Base-by-base conservation (phyloP, 2,329 filamentous ascomycete species). In the Dactylellina leptospora region DNA sequence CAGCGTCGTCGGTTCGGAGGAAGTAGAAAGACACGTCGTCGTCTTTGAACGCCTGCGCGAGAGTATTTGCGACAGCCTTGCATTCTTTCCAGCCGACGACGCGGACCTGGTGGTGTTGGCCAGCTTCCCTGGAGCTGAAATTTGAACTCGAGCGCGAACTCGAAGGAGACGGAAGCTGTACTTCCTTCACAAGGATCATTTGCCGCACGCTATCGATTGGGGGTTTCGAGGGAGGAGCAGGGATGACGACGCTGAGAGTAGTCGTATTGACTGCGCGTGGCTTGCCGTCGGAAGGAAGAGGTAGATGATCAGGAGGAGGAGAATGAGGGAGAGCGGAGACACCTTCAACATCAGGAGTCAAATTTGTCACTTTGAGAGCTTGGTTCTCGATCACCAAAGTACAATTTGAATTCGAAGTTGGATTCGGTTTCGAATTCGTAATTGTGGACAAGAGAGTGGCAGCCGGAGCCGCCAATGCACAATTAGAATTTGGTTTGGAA, bases 11-110 rank as follows among this genome's bases (percentile, higher is more conserved):
- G 47, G 87, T 86, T 77, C 90, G 86, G 76, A 93, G 83, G 77
- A 92, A 87, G 81, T 93, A 95, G 79, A 85, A 84, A 73, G 88
- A 87, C 74, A 92, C 85, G 68, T 90, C 86, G 79, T 95, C 91
- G 72, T 87, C 83, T 66, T 85, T 87, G 81, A 96, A 95, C 74
- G 91, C 88, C 78, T 91, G 87, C 48, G 91, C 88, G 75, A 96
- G 85, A 77, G 88, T 88, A 33, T 85, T 82, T 23, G 88, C 90
- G 28, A 90, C 90, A 78, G 87, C 85, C 78, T 87, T 87, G 82
- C 87, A 89, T 81, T 93, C 90, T 64, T 84, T 81, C 77, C 88
- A 84, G 74, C 82, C 82, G 74, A 93, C 70, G 55, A 71, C 59
- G 50, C 75, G 75, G 33, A 77, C 75, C 51, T 64, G 45, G 54